Percentiles rank a stretch among this genome's conserved stretches.
Evolutionary conservation across 345 rosid genomes (phyloP).

Genomic region (Erysimum cheiranthoides): DNA sequence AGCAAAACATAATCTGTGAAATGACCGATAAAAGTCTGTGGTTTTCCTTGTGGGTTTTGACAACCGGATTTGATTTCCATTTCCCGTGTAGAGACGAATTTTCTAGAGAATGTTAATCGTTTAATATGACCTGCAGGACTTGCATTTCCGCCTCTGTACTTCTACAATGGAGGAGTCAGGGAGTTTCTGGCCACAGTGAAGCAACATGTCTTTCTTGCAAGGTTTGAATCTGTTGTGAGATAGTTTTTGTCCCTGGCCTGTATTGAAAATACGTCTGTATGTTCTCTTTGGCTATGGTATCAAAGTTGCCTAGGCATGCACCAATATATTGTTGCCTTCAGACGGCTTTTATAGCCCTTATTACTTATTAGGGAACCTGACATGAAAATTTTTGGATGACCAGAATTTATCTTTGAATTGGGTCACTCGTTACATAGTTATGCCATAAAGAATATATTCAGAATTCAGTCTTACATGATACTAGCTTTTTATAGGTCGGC

Average conservation of each 20-base stretch:
- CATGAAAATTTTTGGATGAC: neutral
- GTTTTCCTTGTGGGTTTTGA: slow-evolving; percentile 17
- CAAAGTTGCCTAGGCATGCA: slow-evolving; percentile 23
- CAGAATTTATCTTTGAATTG: slow-evolving; percentile 23
- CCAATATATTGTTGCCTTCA: slow-evolving; percentile 17
- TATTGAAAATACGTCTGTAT: slow-evolving; percentile 9
- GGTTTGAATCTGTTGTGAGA: slow-evolving; percentile 51
- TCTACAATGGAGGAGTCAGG: slow-evolving; percentile 92
- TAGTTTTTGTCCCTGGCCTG: neutral
- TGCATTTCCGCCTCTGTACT: slow-evolving; percentile 90
- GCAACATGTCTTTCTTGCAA: slow-evolving; percentile 85
- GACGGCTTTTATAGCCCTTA: neutral
- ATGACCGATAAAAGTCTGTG: neutral
- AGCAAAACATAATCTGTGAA: neutral
- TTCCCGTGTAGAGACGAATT: neutral
- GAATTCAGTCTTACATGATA: slow-evolving; percentile 21
- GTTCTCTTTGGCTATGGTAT: slow-evolving; percentile 9
- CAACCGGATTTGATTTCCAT: neutral
- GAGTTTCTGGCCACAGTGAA: slow-evolving; percentile 86
- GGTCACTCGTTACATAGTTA: slow-evolving; percentile 18
- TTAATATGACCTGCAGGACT: slow-evolving; percentile 63
- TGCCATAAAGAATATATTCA: slow-evolving; percentile 9
- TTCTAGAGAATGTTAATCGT: neutral
- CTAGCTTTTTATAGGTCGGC: slow-evolving; percentile 65
- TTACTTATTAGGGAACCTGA: slow-evolving; percentile 12